phyloP scores from a whole-genome alignment of 495 filamentous ascomycete genomes.

The Neurospora cerealis region DNA sequence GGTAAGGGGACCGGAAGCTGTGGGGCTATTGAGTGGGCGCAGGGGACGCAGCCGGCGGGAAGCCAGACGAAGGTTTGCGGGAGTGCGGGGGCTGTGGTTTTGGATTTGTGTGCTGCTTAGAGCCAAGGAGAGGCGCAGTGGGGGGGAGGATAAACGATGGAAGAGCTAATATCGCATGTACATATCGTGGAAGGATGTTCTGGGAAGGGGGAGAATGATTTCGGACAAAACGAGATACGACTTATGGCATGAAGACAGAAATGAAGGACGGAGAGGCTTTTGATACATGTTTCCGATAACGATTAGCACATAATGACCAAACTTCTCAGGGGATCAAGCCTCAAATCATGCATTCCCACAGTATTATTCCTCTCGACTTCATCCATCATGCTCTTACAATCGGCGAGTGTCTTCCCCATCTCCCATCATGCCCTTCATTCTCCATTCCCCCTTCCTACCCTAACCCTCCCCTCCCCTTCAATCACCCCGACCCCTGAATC shows the following conservation, averaged over 20 bases:
- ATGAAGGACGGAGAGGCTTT: background rate
- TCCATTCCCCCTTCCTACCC: background rate
- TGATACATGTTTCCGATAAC: background rate
- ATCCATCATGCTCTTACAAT: fast-evolving
- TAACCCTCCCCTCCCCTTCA: background rate
- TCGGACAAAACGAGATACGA: background rate
- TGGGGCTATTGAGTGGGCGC: conserved; percentile 39
- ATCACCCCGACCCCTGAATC: background rate
- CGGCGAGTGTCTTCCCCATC: background rate
- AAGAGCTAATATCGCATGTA: background rate
- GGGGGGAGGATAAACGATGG: background rate
- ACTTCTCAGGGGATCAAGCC: background rate
- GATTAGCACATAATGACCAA: background rate
- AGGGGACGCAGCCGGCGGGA: conserved; percentile 37
- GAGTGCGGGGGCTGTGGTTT: conserved; percentile 19
- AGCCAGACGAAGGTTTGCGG: conserved; percentile 43
- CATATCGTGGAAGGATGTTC: background rate
- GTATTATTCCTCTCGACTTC: background rate
- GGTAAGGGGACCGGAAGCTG: conserved; percentile 30
- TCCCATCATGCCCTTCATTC: background rate
- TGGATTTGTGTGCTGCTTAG: conserved; percentile 23
- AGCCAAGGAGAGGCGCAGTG: background rate
- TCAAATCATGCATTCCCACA: too few relatives aligned
- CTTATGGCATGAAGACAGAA: background rate
- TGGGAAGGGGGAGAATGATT: background rate